A percentile compares a stretch with the other conserved stretches of the same genome.
Conservation (phyloP, 1,284 basidiomycete genomes). For the Amylostereum chailletii region DNA sequence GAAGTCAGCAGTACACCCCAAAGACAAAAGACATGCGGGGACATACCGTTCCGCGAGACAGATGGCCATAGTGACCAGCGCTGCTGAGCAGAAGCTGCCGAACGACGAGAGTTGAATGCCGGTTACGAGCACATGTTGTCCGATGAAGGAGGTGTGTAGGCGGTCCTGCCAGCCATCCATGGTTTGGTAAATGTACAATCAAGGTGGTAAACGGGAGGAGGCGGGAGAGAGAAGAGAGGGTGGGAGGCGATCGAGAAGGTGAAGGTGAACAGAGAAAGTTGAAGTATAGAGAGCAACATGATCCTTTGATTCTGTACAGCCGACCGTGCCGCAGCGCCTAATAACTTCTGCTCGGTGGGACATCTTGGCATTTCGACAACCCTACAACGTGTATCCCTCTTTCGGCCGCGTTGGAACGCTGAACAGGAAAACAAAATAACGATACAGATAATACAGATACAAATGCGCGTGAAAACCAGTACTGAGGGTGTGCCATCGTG, state of each 20-base stretch:
- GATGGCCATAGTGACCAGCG: conserved; percentile 34
- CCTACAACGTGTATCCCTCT: too few relatives aligned
- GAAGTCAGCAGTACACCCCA: background rate
- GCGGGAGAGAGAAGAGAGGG: background rate
- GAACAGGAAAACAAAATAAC: too few relatives aligned
- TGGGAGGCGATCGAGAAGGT: background rate
- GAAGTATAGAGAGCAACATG: background rate
- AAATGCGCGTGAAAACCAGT: too few relatives aligned
- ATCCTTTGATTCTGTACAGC: background rate
- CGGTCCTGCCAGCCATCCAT: conserved; percentile 35
- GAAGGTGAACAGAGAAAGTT: background rate
- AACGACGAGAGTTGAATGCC: conserved; percentile 41
- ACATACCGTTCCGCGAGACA: conserved; percentile 53
- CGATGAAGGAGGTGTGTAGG: conserved; percentile 48
- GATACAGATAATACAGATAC: too few relatives aligned
- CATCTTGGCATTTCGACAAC: too few relatives aligned
- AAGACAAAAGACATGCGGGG: background rate
- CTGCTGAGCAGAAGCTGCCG: conserved; percentile 33
- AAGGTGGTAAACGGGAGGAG: background rate
- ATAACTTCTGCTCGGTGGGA: too few relatives aligned
- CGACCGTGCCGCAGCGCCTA: too few relatives aligned
- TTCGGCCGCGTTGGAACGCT: too few relatives aligned
- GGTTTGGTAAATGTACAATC: background rate
- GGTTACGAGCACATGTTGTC: conserved; percentile 49
- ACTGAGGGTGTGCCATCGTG: too few relatives aligned